Evolutionary conservation across 2,329 filamentous ascomycete species (phyloP), one percentile per base, ranked within the genome.

Genomic region (Ciborinia camelliae): DNA sequence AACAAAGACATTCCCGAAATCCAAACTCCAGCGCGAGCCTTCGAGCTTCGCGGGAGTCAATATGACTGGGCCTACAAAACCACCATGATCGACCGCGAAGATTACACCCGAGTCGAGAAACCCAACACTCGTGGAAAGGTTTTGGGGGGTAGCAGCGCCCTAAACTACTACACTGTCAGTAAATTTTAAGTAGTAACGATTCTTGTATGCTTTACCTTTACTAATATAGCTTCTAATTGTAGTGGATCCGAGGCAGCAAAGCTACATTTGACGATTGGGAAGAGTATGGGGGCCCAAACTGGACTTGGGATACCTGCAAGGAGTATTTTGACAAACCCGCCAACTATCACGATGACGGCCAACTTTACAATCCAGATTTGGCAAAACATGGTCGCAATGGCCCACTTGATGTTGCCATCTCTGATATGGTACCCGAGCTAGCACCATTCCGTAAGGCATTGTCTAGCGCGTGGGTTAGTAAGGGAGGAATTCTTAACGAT

Each of bases 131-230:
- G 76, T 26, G 77, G 77, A 2, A 77, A 77, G 62, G 68, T 74
- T 2, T 72, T 79, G 0, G 77, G 78, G 28, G 77, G 77, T 10
- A 84, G 12, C 80, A 85, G 48, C 82, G 86, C 12, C 85, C 85
- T 74, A 79, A 89, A 89, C 75, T 89, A 88, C 73, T 87, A 83
- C 74, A 86, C 84, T 18, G n/a, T n/a, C n/a, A n/a, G n/a, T n/a
- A n/a, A n/a, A n/a, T n/a, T n/a, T n/a, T n/a, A n/a, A n/a, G n/a
- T n/a, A n/a, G n/a, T n/a, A n/a, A n/a, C n/a, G n/a, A n/a, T n/a
- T n/a, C n/a, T n/a, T n/a, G n/a, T n/a, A n/a, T n/a, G n/a, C n/a
- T n/a, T n/a, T n/a, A n/a, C n/a, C n/a, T n/a, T n/a, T n/a, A n/a
- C n/a, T n/a, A n/a, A n/a, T n/a, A n/a, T n/a, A n/a, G n/a, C n/a